Evolutionary conservation across 441 rosid genomes (phyloP), one percentile per base, ranked within the genome.

Genomic region (Hura crepitans): DNA sequence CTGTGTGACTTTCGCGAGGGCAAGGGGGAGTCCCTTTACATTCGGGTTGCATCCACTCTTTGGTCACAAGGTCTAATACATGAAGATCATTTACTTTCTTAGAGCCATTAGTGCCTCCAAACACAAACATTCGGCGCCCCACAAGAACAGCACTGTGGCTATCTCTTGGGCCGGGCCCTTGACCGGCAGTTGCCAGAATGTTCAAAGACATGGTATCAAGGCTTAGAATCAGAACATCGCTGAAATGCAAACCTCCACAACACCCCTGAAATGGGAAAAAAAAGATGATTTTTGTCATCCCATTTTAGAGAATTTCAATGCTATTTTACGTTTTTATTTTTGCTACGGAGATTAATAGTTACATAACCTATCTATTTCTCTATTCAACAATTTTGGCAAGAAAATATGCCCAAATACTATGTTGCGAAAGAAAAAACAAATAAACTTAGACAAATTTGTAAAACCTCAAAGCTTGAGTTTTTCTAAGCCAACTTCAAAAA

Each of bases 1-100:
- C 92, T 2, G 96, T 81, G 82, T 89, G 96, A 47, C 91, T 86
- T 73, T 89, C 96, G 0, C 92, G 89, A 49, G 92, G 87, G 5
- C 84, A 83, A 0, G 96, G 92, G 0, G 84, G 82, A 42, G 58
- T 60, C 4, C 96, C 96, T 17, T 55, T 59, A 63, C 77, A 81
- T 65, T 79, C 83, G 1, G 86, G 87, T 56, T 9, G 78, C 12
- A 68, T 69, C 96, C 96, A 89, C 75, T 82, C 87, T 45, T 81
- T 82, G 3, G 87, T 77, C 56, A 54, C 62, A 28, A 89, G 84
- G 70, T 89, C 87, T 61, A 89, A 70, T 20, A 87, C 57, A 60
- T 89, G 91, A 56, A 89, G 82, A 74, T 86, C 88, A 72, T 89
- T 87, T 20, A 85, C 91, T 72, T 89, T 89, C 82, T 78, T 85